Percentiles rank a stretch among this genome's conserved stretches.
Conservation (phyloP, 768 basidiomycete genomes). For the Lactarius psammicola region DNA sequence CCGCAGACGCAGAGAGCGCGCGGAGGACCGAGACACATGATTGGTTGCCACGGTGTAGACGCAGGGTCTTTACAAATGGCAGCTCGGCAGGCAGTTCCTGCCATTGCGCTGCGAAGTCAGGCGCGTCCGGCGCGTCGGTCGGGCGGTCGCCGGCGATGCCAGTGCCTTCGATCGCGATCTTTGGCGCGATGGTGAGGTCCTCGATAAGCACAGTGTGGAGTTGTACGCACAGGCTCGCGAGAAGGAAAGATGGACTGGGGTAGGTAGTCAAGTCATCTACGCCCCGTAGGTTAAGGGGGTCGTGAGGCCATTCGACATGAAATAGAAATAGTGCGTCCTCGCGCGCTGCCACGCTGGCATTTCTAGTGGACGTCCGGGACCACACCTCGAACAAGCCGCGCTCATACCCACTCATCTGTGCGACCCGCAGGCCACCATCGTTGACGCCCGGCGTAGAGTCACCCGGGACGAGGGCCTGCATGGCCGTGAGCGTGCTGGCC, state of each 20-base stretch:
- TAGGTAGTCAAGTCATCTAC: no score
- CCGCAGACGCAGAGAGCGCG: background rate
- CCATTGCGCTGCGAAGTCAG: background rate
- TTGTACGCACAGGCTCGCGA: background rate
- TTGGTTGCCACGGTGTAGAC: background rate
- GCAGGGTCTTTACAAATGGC: background rate
- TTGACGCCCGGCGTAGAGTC: background rate
- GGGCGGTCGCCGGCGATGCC: no score
- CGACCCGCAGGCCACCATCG: slow-evolving; percentile 2
- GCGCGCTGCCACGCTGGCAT: background rate
- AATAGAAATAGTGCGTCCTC: slow-evolving; percentile 14
- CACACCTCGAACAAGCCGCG: slow-evolving; percentile 4
- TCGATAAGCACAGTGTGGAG: background rate
- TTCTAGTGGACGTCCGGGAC: background rate
- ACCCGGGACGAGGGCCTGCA: slow-evolving; percentile 12
- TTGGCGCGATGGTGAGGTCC: background rate
- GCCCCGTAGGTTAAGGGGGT: no score
- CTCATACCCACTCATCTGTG: background rate
- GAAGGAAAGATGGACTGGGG: slow-evolving; percentile 6
- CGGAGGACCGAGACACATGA: background rate
- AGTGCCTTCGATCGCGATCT: background rate
- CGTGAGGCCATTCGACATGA: slow-evolving; percentile 2
- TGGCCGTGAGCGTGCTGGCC: background rate
- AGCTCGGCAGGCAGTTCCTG: background rate
- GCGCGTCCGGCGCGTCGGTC: no score